Base-by-base conservation (phyloP, 768 basidiomycete genomes). In the Pleurotus tuoliensis region DNA sequence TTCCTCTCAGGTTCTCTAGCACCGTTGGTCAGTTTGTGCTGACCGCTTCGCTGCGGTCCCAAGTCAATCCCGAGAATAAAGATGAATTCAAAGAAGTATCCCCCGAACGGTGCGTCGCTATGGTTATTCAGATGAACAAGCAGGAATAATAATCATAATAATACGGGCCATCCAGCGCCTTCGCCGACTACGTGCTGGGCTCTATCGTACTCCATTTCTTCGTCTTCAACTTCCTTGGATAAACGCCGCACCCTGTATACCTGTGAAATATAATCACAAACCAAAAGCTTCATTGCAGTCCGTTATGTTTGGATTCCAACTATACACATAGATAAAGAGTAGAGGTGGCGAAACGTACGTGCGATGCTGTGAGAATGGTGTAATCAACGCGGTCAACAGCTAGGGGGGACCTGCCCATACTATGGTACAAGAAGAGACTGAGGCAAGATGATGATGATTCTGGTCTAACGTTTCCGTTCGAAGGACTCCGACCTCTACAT, bases 181-280 rank as follows among this genome's bases (percentile, higher is more conserved):
- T 99, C 66, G 95, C 92, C 45, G 97, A 99, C 67, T 99, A 98
- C 66, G 90, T 90, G 24, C 70, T 95, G 45, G 94, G 94, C n/a
- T 95, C 93, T 2, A 87, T 98, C 60, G 86, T 98, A 39, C 79
- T 99, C 34, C 97, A 99, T 72, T 94, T 98, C 78, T 99, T 98
- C 70, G 95, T 97, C 58, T 98, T 87, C 81, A 98, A 98, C 74
- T 98, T 97, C 81, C 81, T 99, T 12, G 97, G 96, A 70, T 98
- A 67, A 73, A 44, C 20, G 4, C 37, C 13, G 27, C 64, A 52
- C 58, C 48, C 61, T 63, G 59, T 61, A 62, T 51, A 51, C 49
- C 30, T n/a, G 16, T 51, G 16, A 51, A 16, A n/a, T 37, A 50
- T 13, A 13, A 13, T 25, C 24, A 25, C 24, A n/a, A 22, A 24